Conservation (phyloP, 805 yeast species). For the Blastobotrys attinorum region DNA sequence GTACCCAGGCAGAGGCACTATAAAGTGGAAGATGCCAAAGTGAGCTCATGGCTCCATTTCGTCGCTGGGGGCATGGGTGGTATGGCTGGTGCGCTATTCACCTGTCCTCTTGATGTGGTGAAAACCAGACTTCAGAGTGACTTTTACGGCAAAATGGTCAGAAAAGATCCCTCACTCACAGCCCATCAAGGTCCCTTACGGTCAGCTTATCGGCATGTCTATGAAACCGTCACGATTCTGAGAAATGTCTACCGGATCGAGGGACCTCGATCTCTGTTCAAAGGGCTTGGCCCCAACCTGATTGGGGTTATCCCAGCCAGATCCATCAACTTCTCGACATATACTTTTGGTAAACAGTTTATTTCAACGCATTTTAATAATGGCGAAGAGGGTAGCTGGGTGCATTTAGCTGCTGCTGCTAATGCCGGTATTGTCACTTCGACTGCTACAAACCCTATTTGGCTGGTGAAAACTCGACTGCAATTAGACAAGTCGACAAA, state of each 20-base stretch:
- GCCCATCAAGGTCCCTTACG: constrained; percentile 23
- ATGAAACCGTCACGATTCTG: constrained; percentile 72
- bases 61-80: constrained; percentile 67
- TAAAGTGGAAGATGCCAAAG: constrained; percentile 20
- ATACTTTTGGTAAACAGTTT: constrained; percentile 83
- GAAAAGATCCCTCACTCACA: neutral
- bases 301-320: constrained; percentile 98
- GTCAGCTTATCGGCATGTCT: constrained; percentile 62
- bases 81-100: constrained; percentile 92
- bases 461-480: constrained; percentile 91
- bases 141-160: constrained; percentile 38
- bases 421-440: constrained; percentile 91
- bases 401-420: constrained; percentile 80
- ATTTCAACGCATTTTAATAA: constrained; percentile 59
- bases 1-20: constrained; percentile 12
- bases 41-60: constrained; percentile 43
- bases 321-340: constrained; percentile 91
- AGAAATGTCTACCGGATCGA: constrained; percentile 61
- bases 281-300: constrained; percentile 92
- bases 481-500: constrained; percentile 70
- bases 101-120: constrained; percentile 94
- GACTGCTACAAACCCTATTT: constrained; percentile 95
- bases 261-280: constrained; percentile 80
- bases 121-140: constrained; percentile 93
- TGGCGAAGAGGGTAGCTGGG: constrained; percentile 73